Percentiles rank a stretch among this genome's conserved stretches.
Conservation (phyloP, 495 filamentous ascomycete genomes). For the Usnea hakonensis region DNA sequence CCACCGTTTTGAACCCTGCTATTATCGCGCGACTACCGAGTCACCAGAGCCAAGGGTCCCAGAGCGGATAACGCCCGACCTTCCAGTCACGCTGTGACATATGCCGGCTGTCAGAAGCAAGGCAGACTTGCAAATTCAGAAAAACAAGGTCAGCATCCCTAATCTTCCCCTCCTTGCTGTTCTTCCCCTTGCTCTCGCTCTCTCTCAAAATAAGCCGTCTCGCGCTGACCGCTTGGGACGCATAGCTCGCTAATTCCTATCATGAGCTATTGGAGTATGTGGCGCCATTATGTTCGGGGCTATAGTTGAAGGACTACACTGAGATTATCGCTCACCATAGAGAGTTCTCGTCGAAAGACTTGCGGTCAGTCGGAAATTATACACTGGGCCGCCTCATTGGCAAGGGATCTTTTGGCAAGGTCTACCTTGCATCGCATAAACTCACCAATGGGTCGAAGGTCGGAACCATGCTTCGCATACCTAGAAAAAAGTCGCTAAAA, state of each 20-base stretch:
- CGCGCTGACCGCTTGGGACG: conserved; percentile 11
- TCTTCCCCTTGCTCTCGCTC: conserved; percentile 23
- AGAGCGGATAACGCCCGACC: conserved; percentile 15
- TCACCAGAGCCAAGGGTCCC: not conserved
- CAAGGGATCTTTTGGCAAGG: conserved; percentile 96
- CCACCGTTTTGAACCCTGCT: conserved; percentile 6
- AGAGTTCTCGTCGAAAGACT: conserved; percentile 89
- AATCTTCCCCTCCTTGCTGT: conserved; percentile 1
- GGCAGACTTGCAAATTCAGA: conserved; percentile 84
- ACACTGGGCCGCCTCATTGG: conserved; percentile 84
- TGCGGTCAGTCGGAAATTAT: conserved; percentile 91
- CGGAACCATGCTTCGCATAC: not conserved
- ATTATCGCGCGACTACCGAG: not conserved
- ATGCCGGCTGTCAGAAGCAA: conserved; percentile 61
- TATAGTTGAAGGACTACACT: conserved; percentile 11
- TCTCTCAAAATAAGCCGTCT: too few relatives aligned
- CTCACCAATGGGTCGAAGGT: conserved; percentile 99
- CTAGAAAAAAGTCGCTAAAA: conserved; percentile 9
- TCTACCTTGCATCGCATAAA: conserved; percentile 93
- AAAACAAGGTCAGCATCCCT: conserved; percentile 67
- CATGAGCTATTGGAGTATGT: conserved; percentile 90
- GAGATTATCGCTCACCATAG: conserved; percentile 37
- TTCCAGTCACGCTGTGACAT: conserved; percentile 11
- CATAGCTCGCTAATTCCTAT: conserved; percentile 90
- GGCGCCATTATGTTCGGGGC: not conserved